These are phyloP conservation scores for Aspergillus viridinutans DNA, from an alignment of 2,329 filamentous ascomycete genomes.

Conservation along the genomic window DNA sequence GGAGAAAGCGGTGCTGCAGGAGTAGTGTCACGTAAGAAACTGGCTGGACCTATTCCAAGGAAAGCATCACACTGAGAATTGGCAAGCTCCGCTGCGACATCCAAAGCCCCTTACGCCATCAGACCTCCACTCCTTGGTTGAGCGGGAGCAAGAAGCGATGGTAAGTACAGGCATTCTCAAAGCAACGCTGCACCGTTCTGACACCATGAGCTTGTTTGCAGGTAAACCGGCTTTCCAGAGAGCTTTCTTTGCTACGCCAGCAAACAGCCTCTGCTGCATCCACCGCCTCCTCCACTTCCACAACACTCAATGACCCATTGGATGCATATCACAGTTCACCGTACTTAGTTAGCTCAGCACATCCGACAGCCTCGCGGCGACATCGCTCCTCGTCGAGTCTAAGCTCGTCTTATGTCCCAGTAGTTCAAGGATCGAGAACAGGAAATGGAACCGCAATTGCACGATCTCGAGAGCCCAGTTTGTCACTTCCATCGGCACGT, in stretches of 20 bases:
- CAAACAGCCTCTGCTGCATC: slow-evolving; percentile 61
- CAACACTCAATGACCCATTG: slow-evolving; percentile 46
- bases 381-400: slow-evolving; percentile 56
- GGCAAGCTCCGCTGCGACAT: slow-evolving; percentile 70
- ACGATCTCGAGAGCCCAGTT: slow-evolving; percentile 36
- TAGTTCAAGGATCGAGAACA: slow-evolving; percentile 30
- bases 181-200: background rate
- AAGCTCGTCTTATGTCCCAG: slow-evolving; percentile 42
- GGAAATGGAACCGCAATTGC: slow-evolving; percentile 41
- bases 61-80: background rate
- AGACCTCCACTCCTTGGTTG: slow-evolving; percentile 82
- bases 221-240: slow-evolving; percentile 90
- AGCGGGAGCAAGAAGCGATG: slow-evolving; percentile 93
- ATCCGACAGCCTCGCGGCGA: slow-evolving; percentile 52
- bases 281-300: slow-evolving; percentile 55
- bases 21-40: slow-evolving; percentile 38
- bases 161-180: slow-evolving; percentile 49
- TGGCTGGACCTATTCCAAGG: background rate
- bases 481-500: slow-evolving; percentile 23
- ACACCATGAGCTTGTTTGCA: slow-evolving; percentile 31
- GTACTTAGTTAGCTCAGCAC: slow-evolving; percentile 44
- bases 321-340: slow-evolving; percentile 41
- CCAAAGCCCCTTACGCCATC: slow-evolving; percentile 82
- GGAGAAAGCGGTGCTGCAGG: slow-evolving; percentile 36
- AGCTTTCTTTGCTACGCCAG: slow-evolving; percentile 76